Evolutionary conservation across 23 red algal genomes (phyloP), one percentile per base, ranked within the genome.

Genomic region (Gracilaria gracilis): DNA sequence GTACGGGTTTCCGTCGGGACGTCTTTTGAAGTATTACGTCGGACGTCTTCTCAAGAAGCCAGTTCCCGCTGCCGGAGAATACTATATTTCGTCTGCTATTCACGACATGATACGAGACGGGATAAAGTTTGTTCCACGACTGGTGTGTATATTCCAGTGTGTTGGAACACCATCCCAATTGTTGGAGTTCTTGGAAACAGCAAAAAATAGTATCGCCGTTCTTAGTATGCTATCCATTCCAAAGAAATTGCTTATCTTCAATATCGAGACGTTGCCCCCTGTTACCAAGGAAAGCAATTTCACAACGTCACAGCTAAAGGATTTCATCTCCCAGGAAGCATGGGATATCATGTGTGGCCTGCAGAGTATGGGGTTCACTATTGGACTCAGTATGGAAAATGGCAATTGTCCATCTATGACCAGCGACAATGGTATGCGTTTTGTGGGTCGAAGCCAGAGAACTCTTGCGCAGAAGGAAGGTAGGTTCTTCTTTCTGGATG

Each of bases 131-230:
- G 33, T 86, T 86, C 82, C 61, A 32, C 7, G 59, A 37, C 66
- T 48, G 20, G 58, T 82, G 1, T 51, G 53, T 21, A 75, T 65
- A 31, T 90, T 90, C 47, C 57, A 51, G 34, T 90, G 86, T 61
- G 86, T 90, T 47, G 86, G 86, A 23, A 90, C 86, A 17, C 86
- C 86, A n/a, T 9, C 9, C 3, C 86, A 90, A 32, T 48, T 90
- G 21, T 29, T 37, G 50, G 74, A 50, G 28, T 78, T 90, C 33
- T 54, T 90, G 67, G 67, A 75, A 49, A 51, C 42, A 44, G 72
- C 72, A 27, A 77, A 77, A 20, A 77, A 77, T n/a, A 77, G 42
- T 20, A 51, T 77, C 46, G 17, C 23, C 35, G n/a, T 77, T 0
- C 72, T 77, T 21, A 77, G 72, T 50, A 49, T 77, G 72, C 50